Evolutionary conservation across 129 eudicot species (phyloP).

Genomic region (Logfia minima): DNA sequence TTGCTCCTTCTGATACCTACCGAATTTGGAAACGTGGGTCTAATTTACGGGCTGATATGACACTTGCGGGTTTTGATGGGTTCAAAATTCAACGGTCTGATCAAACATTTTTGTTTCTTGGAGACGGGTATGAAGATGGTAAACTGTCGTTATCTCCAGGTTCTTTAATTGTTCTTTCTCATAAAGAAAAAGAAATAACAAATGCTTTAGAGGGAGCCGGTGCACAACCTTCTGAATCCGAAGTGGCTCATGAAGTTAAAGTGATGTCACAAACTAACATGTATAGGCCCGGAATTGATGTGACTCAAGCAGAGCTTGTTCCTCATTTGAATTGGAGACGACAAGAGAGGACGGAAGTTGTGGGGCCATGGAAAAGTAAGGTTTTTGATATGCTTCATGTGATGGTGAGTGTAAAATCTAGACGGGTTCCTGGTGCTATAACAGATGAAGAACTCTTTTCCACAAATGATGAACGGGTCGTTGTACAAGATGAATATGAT

Average conservation of each 20-base stretch:
- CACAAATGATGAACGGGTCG: constrained; percentile 26
- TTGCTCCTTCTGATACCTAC: constrained; percentile 86
- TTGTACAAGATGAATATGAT: constrained; percentile 63
- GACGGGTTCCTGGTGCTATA: constrained; percentile 94
- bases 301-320: constrained; percentile 89
- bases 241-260: constrained; percentile 85
- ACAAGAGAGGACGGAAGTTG: constrained; percentile 79
- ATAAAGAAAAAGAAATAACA: constrained; percentile 85
- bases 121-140: constrained; percentile 72
- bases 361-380: constrained; percentile 85
- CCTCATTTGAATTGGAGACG: constrained; percentile 88
- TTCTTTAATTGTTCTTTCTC: constrained; percentile 70
- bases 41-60: constrained; percentile 86
- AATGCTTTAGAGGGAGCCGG: constrained; percentile 96
- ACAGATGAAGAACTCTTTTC: constrained; percentile 90
- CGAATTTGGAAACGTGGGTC: constrained; percentile 89
- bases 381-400: constrained; percentile 92
- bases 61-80: constrained; percentile 91
- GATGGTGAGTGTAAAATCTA: constrained; percentile 89
- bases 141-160: constrained; percentile 62
- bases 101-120: constrained; percentile 80
- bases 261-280: constrained; percentile 90
- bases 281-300: constrained; percentile 96
- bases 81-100: constrained; percentile 86
- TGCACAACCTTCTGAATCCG: constrained; percentile 81